These are phyloP conservation scores for Serendipita vermifera DNA, from an alignment of 768 basidiomycete species.

Conservation along the genomic window DNA sequence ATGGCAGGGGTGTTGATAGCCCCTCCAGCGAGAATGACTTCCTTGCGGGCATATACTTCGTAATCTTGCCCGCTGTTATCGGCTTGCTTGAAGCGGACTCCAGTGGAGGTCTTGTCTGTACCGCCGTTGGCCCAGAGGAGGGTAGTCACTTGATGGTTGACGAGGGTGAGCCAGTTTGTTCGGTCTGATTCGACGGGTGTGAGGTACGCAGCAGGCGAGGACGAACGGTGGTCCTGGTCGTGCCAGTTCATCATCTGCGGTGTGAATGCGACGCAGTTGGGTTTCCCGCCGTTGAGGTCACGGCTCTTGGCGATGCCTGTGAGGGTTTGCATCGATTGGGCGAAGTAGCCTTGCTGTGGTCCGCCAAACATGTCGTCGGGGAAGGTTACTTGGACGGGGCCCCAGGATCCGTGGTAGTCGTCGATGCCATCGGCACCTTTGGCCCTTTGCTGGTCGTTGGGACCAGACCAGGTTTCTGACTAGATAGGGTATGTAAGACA, in stretches of 20 bases:
- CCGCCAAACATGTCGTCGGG: slow-evolving; percentile 39
- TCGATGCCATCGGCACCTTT: slow-evolving; percentile 27
- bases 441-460: slow-evolving; percentile 18
- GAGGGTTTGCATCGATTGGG: slow-evolving; percentile 33
- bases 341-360: slow-evolving; percentile 39
- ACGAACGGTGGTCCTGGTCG: slow-evolving; percentile 39
- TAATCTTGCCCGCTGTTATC: slow-evolving; percentile 28
- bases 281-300: slow-evolving; percentile 43
- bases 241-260: slow-evolving; percentile 37
- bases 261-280: slow-evolving; percentile 44
- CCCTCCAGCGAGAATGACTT: slow-evolving; percentile 44
- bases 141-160: slow-evolving; percentile 16
- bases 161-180: slow-evolving; percentile 39
- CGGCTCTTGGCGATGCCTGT: slow-evolving; percentile 36
- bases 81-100: slow-evolving; percentile 35
- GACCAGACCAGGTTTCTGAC: slow-evolving; percentile 19
- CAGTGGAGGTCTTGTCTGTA: slow-evolving; percentile 15
- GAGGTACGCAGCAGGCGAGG: slow-evolving; percentile 41
- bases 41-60: slow-evolving; percentile 31
- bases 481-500: slow-evolving; percentile 9
- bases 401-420: slow-evolving; percentile 38
- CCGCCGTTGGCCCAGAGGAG: slow-evolving; percentile 10
- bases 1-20: slow-evolving; percentile 38
- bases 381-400: slow-evolving; percentile 42
- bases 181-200: slow-evolving; percentile 37